These are phyloP conservation scores for Pseudocercospora fuligena DNA, from an alignment of 2,329 filamentous ascomycete species.

Conservation along the genomic window DNA sequence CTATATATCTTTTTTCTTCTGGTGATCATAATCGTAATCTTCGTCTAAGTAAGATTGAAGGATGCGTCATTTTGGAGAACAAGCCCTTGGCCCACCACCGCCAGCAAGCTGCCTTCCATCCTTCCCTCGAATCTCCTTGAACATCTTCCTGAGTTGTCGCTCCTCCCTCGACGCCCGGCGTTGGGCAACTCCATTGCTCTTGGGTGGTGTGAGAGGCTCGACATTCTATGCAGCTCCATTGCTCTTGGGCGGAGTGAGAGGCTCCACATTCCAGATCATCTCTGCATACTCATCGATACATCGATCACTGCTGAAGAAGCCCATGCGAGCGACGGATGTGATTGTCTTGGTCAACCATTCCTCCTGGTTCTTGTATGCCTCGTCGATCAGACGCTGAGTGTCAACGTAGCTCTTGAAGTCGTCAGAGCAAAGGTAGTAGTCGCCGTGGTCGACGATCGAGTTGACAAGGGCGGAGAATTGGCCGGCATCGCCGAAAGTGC, in stretches of 20 bases:
- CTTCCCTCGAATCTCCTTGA: not conserved
- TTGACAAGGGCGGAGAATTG: slow-evolving; percentile 83
- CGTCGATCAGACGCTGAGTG: slow-evolving; percentile 88
- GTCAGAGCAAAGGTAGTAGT: slow-evolving; percentile 97
- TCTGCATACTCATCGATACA: slow-evolving; percentile 98
- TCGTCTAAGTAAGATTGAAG: not conserved
- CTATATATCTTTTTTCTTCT: not conserved
- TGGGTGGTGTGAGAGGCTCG: slow-evolving; percentile 66
- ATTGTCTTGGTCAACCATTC: slow-evolving; percentile 93
- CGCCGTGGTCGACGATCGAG: slow-evolving; percentile 87
- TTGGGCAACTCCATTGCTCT: slow-evolving; percentile 12
- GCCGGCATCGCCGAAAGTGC: slow-evolving; percentile 77
- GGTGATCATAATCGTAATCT: not conserved
- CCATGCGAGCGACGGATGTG: slow-evolving; percentile 83
- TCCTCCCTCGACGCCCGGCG: not conserved
- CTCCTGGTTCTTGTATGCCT: slow-evolving; percentile 89
- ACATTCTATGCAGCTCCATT: slow-evolving; percentile 64
- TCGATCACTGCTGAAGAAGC: slow-evolving; percentile 93
- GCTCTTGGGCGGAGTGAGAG: slow-evolving; percentile 52
- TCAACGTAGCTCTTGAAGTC: slow-evolving; percentile 95
- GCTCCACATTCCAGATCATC: slow-evolving; percentile 95
- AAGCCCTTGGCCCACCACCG: not conserved
- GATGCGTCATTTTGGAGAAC: not conserved
- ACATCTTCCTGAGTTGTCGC: not conserved
- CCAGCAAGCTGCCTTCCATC: not conserved